Percentiles rank a stretch among this genome's conserved stretches.
These are phyloP conservation scores for Backusella sp. DNA, from an alignment of 192 early-diverging fungal genomes.

Conservation along the genomic window DNA sequence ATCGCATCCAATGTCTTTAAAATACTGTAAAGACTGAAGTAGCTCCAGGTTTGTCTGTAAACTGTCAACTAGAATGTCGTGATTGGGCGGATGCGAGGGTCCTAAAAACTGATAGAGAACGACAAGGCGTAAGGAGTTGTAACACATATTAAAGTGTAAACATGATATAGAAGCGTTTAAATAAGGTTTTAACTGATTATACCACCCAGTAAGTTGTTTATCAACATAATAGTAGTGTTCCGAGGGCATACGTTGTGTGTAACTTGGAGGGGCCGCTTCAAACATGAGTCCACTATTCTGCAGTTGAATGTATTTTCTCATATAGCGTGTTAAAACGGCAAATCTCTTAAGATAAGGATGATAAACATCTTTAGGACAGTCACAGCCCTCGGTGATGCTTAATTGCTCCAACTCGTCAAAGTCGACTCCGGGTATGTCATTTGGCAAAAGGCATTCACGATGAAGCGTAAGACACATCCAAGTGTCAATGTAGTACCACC, in stretches of 20 bases:
- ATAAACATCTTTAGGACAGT: background rate
- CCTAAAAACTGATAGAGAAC: slow-evolving; percentile 34
- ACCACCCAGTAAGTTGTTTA: slow-evolving; percentile 12
- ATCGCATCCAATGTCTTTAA: slow-evolving; percentile 24
- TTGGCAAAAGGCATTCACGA: slow-evolving; percentile 17
- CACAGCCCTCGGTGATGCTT: background rate
- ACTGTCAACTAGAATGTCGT: slow-evolving; percentile 18
- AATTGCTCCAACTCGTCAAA: background rate
- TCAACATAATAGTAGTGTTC: slow-evolving; percentile 8
- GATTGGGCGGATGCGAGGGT: background rate
- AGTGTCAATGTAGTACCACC: slow-evolving; percentile 38
- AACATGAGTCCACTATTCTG: slow-evolving; percentile 10
- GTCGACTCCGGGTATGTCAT: background rate
- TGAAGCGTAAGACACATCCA: slow-evolving; percentile 30
- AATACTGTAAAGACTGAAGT: slow-evolving; percentile 16
- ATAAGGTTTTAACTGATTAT: background rate
- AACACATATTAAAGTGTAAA: slow-evolving; percentile 31
- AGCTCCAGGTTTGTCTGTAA: slow-evolving; percentile 28
- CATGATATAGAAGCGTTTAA: slow-evolving; percentile 1
- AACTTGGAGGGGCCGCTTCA: background rate
- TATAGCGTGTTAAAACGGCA: slow-evolving; percentile 13
- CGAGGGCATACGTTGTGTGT: slow-evolving; percentile 5
- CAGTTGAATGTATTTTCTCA: slow-evolving; percentile 23
- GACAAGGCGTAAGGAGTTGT: slow-evolving; percentile 31
- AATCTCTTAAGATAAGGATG: slow-evolving; percentile 9